phyloP scores from a whole-genome alignment of 2,329 filamentous ascomycete genomes.

The Paecilomyces dactylethromorphus region DNA sequence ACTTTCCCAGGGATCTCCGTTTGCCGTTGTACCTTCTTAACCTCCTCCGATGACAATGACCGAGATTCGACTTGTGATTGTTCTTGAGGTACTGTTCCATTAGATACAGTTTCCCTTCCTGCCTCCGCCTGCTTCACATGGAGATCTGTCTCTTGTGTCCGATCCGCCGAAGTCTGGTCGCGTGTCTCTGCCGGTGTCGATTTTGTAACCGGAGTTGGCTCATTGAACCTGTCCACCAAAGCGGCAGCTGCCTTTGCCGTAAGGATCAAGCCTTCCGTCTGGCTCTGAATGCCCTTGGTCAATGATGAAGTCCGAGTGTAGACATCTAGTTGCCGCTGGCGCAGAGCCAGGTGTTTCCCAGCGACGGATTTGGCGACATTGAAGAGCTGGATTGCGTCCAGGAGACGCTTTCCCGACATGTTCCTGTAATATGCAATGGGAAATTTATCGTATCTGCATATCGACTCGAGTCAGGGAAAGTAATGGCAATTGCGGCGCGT shows the following conservation, averaged over 20 bases:
- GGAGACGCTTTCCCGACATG: slow-evolving; percentile 56
- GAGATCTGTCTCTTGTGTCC: slow-evolving; percentile 18
- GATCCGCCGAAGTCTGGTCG: slow-evolving; percentile 6
- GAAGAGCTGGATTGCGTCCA: slow-evolving; percentile 65
- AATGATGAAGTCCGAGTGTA: slow-evolving; percentile 60
- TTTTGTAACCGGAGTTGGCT: slow-evolving; percentile 25
- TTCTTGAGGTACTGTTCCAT: slow-evolving; percentile 43
- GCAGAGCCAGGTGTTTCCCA: slow-evolving; percentile 54
- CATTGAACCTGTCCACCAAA: slow-evolving; percentile 53
- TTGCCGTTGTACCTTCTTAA: slow-evolving; percentile 41
- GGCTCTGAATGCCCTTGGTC: slow-evolving; percentile 55
- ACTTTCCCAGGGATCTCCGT: slow-evolving; percentile 48
- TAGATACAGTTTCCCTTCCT: slow-evolving; percentile 38
- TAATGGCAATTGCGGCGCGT: neutral
- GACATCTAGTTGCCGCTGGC: slow-evolving; percentile 55
- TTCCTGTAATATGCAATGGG: neutral
- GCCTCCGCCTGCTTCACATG: slow-evolving; percentile 42
- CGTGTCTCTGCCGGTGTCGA: slow-evolving; percentile 11
- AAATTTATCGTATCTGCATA: slow-evolving; percentile 14
- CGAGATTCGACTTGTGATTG: slow-evolving; percentile 1
- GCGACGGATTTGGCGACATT: slow-evolving; percentile 64
- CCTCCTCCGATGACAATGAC: slow-evolving; percentile 33
- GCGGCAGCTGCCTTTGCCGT: slow-evolving; percentile 56
- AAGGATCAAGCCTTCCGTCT: slow-evolving; percentile 56
- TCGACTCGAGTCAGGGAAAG: neutral